phyloP scores from a whole-genome alignment of 306 rosid genomes.

The Hippophae rhamnoides region DNA sequence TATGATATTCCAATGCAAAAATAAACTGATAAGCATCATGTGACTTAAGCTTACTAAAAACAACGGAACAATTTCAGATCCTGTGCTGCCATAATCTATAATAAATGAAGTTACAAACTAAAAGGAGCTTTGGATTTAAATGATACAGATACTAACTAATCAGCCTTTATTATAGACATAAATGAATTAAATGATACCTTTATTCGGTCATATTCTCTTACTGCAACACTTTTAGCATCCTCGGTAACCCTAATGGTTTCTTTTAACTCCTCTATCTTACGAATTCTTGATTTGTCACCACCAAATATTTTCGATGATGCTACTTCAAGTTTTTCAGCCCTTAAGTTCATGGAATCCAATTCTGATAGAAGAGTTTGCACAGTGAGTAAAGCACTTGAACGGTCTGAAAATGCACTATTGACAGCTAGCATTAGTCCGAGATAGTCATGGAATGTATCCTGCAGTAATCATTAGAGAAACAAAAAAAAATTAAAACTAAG shows the following conservation, averaged over 20 bases:
- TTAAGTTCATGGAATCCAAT: constrained; percentile 54
- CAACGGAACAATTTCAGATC: too few relatives aligned
- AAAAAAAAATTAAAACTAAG: background rate
- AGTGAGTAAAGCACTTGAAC: constrained; percentile 77
- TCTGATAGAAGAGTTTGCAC: constrained; percentile 89
- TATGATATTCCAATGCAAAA: too few relatives aligned
- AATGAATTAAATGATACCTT: constrained; percentile 43
- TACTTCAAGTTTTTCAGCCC: constrained; percentile 83
- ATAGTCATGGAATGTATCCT: constrained; percentile 93
- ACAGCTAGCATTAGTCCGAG: constrained; percentile 88
- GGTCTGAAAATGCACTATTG: constrained; percentile 79
- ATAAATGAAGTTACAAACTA: too few relatives aligned
- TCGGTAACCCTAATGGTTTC: constrained; percentile 70
- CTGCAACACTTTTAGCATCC: constrained; percentile 76
- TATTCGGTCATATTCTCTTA: constrained; percentile 79
- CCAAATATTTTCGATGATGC: constrained; percentile 91
- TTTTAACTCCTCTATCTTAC: constrained; percentile 71
- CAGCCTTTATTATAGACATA: background rate
- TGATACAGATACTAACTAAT: background rate
- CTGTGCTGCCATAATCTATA: too few relatives aligned
- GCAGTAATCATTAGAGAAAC: constrained; percentile 24
- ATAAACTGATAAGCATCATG: too few relatives aligned
- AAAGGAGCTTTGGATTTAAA: background rate
- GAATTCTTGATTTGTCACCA: constrained; percentile 66
- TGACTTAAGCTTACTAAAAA: too few relatives aligned